Conservation (phyloP, 495 filamentous ascomycete genomes). For the Talaromyces adpressus region DNA sequence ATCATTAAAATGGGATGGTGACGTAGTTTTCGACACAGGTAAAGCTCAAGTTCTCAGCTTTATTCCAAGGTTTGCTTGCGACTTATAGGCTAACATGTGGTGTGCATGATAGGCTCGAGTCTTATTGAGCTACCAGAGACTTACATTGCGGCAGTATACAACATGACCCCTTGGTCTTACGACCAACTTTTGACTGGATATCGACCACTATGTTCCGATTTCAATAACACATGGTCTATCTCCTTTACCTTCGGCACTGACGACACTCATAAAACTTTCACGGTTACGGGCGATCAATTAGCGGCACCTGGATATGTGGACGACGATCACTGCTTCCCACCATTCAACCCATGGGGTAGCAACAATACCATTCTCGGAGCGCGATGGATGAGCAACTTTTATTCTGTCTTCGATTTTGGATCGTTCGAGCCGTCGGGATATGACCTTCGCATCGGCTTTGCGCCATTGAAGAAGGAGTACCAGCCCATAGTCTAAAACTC, state of each 20-base stretch:
- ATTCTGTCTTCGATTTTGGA: background rate
- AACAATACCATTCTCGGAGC: background rate
- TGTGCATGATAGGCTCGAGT: background rate
- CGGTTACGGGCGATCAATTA: background rate
- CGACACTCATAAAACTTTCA: background rate
- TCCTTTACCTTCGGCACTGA: background rate
- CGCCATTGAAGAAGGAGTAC: background rate
- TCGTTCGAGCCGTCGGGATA: background rate
- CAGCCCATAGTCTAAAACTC: background rate
- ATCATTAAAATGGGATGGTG: background rate
- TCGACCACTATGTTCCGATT: constrained; percentile 2
- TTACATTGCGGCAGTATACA: background rate
- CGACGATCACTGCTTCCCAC: background rate
- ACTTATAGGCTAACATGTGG: background rate
- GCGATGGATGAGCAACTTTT: background rate
- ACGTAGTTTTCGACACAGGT: background rate
- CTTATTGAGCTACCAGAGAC: background rate
- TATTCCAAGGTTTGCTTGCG: background rate
- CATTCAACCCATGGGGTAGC: background rate
- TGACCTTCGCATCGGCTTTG: background rate
- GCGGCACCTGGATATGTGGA: background rate
- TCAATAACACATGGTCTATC: background rate
- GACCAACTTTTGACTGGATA: background rate
- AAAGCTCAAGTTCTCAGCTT: background rate
- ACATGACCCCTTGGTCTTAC: background rate